Base-by-base conservation (phyloP, 2,329 filamentous ascomycete species). In the Coniochaeta sp. region DNA sequence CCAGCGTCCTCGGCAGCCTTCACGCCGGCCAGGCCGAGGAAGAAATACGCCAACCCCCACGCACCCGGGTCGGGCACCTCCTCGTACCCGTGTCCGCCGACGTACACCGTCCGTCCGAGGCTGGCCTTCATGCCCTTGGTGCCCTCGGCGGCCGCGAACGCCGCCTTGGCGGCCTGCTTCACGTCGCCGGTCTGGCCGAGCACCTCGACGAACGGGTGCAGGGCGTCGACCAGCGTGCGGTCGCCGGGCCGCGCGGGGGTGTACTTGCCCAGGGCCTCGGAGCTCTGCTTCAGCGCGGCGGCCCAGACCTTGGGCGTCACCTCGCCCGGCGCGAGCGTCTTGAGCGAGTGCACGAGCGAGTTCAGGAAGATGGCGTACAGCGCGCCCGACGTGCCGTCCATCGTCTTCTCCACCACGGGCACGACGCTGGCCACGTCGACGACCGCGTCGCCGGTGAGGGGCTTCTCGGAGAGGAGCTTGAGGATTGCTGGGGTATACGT, bases 41-140 rank as follows among this genome's bases (percentile, higher is more conserved):
- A 88, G 75, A 99, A 93, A 72, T 88, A 85, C 36, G 89, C 88
- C 65, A 98, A 69, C 0, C 85, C 85, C 79, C 81, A 87, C 17
- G 85, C 86, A n/a, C 95, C 95, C 61, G 83, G 82, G 59, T 85
- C 82, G 0, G 82, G 82, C 19, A 91, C 82, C 67, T 90, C 77
- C 75, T 85, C 86, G 76, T 81, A 93, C 17, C 89, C 89, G 70
- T 79, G 83, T 63, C 89, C 89, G 63, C 89, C 91, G 57, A 96
- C 85, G 72, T 96, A 96, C 12, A 95, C 91, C 1, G 89, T 85
- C 61, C 91, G 79, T 8, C 95, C 95, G 44, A 99, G 78, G 67
- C 88, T 95, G 47, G 95, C 91, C 72, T 89, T 86, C 93, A 99
- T 97, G 26, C 89, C 89, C 78, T 93, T 96, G 22, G 95, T 98